These are phyloP conservation scores for Penicillium soppii DNA, from an alignment of 495 filamentous ascomycete species.

Conservation along the genomic window DNA sequence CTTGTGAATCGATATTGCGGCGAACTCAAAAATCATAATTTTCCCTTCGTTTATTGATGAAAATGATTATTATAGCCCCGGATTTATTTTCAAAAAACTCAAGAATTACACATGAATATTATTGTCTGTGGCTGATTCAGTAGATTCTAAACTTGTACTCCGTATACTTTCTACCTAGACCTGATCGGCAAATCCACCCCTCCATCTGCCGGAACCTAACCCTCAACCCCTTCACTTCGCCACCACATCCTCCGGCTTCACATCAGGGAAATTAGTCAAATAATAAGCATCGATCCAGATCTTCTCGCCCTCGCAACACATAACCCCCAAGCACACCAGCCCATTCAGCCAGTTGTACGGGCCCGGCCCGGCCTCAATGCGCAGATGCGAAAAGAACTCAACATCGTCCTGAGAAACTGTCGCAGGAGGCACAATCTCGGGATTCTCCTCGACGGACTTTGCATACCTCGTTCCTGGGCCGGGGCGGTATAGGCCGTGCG, in stretches of 20 bases:
- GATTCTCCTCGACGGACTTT: slow-evolving; percentile 20
- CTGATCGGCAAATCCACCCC: neutral
- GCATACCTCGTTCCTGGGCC: slow-evolving; percentile 32
- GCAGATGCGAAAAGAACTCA: slow-evolving; percentile 34
- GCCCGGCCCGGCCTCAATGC: slow-evolving; percentile 26
- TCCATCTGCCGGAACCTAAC: slow-evolving; percentile 9
- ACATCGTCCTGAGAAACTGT: slow-evolving; percentile 30
- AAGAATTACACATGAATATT: too few species aligned
- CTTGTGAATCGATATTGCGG: too few species aligned
- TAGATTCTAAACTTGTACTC: neutral
- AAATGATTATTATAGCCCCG: too few species aligned
- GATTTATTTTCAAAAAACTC: too few species aligned
- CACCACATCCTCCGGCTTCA: slow-evolving; percentile 30
- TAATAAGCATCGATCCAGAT: slow-evolving; percentile 37
- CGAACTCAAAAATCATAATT: too few species aligned
- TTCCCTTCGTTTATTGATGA: too few species aligned
- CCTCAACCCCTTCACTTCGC: slow-evolving; percentile 7
- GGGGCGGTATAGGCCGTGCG: slow-evolving; percentile 33
- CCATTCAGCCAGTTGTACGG: slow-evolving; percentile 38
- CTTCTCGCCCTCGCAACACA: slow-evolving; percentile 29
- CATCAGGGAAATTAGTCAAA: slow-evolving; percentile 32
- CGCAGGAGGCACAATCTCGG: slow-evolving; percentile 13
- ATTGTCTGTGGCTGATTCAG: neutral
- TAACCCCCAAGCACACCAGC: slow-evolving; percentile 32
- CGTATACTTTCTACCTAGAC: too few species aligned